These are phyloP conservation scores for Silene vulgaris DNA, from an alignment of 179 eudicot genomes.

Conservation along the genomic window DNA sequence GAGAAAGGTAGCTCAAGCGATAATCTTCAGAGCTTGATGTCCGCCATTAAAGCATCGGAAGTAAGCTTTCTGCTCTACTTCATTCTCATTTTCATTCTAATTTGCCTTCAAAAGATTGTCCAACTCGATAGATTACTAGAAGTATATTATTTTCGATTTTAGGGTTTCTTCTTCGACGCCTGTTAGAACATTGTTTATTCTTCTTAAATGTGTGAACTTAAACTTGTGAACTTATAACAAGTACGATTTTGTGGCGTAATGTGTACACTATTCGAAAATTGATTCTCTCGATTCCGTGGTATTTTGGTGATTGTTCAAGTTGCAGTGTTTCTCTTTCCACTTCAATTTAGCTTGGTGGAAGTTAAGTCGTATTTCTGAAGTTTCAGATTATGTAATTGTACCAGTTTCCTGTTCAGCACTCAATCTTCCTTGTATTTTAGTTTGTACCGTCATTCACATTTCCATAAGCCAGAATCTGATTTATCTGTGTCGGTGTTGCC, in stretches of 20 bases:
- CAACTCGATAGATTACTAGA: background rate
- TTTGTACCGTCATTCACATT: background rate
- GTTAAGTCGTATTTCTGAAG: background rate
- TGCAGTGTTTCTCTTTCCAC: background rate
- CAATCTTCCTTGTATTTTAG: background rate
- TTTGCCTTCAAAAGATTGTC: background rate
- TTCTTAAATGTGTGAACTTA: background rate
- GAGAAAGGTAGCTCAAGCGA: slow-evolving; percentile 34
- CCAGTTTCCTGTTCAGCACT: background rate
- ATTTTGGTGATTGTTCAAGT: background rate
- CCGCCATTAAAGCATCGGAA: slow-evolving; percentile 63
- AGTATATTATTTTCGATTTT: background rate
- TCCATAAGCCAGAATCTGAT: background rate
- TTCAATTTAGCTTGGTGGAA: background rate
- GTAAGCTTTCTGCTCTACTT: slow-evolving; percentile 33
- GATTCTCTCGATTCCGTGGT: background rate
- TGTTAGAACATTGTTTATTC: too few relatives aligned
- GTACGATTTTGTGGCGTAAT: background rate
- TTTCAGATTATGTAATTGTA: background rate
- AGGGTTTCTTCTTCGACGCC: slow-evolving; percentile 13
- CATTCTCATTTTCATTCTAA: background rate
- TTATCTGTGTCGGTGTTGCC: background rate
- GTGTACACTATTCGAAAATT: background rate
- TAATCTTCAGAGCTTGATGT: slow-evolving; percentile 41
- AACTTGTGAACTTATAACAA: background rate